Percentiles rank a stretch among this genome's conserved stretches.
phyloP scores from a whole-genome alignment of 2,329 filamentous ascomycete species.

The Ophiocordyceps australis region DNA sequence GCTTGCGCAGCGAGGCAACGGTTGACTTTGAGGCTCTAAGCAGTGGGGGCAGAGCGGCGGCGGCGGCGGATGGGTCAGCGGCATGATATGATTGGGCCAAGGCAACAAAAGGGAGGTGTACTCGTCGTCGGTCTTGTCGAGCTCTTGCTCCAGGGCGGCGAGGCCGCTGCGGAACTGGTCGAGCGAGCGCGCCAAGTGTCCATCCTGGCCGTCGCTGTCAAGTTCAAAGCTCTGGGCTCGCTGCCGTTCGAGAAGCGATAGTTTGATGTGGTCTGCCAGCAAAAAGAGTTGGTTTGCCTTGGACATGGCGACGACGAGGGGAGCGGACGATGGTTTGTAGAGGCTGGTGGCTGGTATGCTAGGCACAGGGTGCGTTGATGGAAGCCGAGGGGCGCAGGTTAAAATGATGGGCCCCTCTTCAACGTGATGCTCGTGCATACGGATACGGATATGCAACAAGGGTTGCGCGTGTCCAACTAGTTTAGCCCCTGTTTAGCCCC shows the following conservation, averaged over 20 bases:
- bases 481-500: too few species aligned
- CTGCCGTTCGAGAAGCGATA: conserved; percentile 83
- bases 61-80: not conserved
- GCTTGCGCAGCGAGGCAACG: conserved; percentile 48
- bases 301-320: too few species aligned
- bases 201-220: conserved; percentile 65
- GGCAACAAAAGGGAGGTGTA: too few species aligned
- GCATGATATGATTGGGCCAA: too few species aligned
- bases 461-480: too few species aligned
- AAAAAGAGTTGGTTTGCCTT: conserved; percentile 68
- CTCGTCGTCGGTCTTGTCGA: conserved; percentile 49
- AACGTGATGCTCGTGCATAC: too few species aligned
- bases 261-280: conserved; percentile 90
- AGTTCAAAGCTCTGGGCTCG: conserved; percentile 68
- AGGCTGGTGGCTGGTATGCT: too few species aligned
- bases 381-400: too few species aligned
- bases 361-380: too few species aligned
- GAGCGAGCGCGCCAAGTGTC: conserved; percentile 73
- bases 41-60: not conserved
- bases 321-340: too few species aligned
- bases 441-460: too few species aligned
- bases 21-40: conserved; percentile 29
- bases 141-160: conserved; percentile 45
- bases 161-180: conserved; percentile 75
- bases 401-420: too few species aligned